phyloP scores from a whole-genome alignment of 768 basidiomycete species.

The Thelephora ganbajun region DNA sequence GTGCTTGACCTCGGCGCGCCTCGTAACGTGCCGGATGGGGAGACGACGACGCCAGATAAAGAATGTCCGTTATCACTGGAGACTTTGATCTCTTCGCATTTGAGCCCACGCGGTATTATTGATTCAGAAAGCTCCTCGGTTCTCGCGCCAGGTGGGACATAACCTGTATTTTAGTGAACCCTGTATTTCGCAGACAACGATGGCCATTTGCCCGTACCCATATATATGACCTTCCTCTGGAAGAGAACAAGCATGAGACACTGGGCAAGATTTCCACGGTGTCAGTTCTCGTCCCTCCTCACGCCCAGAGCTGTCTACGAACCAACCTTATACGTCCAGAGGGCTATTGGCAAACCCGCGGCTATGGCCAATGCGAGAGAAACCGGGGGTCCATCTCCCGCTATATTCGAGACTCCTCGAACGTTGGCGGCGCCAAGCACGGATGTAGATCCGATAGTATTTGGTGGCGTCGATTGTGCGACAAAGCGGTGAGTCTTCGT shows the following conservation, averaged over 20 bases:
- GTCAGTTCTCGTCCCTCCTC: background rate
- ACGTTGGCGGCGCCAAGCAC: too few relatives aligned
- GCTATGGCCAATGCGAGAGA: conserved; percentile 17
- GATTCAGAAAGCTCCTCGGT: conserved; percentile 18
- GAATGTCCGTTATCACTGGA: conserved; percentile 8
- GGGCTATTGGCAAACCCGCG: conserved; percentile 21
- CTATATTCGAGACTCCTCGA: too few relatives aligned
- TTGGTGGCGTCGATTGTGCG: too few relatives aligned
- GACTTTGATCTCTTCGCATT: conserved; percentile 16
- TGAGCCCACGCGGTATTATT: conserved; percentile 12
- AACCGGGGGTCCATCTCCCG: conserved; percentile 14
- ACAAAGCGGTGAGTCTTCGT: too few relatives aligned
- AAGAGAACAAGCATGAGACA: conserved; percentile 33
- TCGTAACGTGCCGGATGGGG: background rate
- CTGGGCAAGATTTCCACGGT: conserved; percentile 13
- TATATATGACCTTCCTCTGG: conserved; percentile 37
- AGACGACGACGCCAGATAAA: conserved; percentile 16
- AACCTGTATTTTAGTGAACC: conserved; percentile 14
- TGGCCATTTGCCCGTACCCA: conserved; percentile 16
- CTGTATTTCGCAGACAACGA: background rate
- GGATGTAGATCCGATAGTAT: too few relatives aligned
- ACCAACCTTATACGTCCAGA: conserved; percentile 30
- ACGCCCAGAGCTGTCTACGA: background rate
- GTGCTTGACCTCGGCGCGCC: too few relatives aligned
- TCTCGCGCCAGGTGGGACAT: conserved; percentile 26